Evolutionary conservation across 306 rosid species (phyloP).

Genomic region (Bauhinia variegata): DNA sequence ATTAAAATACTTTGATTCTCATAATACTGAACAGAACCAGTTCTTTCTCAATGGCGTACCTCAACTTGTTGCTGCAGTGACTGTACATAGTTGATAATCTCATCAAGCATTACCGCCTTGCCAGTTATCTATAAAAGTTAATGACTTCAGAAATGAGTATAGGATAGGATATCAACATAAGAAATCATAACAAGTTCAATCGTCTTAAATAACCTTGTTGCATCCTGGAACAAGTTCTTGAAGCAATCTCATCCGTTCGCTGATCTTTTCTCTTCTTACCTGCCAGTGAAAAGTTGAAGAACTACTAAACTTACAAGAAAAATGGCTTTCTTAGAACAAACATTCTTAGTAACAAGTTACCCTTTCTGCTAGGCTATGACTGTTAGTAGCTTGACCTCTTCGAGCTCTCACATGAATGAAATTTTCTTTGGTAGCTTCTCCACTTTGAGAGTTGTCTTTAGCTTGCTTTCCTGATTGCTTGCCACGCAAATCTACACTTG

Average conservation of each 20-base stretch:
- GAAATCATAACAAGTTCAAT: constrained; percentile 30
- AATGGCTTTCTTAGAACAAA: constrained; percentile 13
- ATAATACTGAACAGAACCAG: constrained; percentile 1
- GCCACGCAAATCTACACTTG: constrained; percentile 54
- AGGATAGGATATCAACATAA: constrained; percentile 1
- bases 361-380: constrained; percentile 99
- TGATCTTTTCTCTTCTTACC: constrained; percentile 99
- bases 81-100: constrained; percentile 95
- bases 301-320: neutral
- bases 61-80: constrained; percentile 99
- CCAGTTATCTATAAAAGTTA: constrained; percentile 81
- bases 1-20: neutral
- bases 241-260: constrained; percentile 97
- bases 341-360: constrained; percentile 45
- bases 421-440: constrained; percentile 73
- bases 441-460: constrained; percentile 73
- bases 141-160: constrained; percentile 31
- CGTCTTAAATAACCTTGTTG: constrained; percentile 68
- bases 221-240: constrained; percentile 99
- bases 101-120: constrained; percentile 99
- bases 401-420: constrained; percentile 98
- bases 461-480: constrained; percentile 69
- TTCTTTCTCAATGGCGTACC: constrained; percentile 55
- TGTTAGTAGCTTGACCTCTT: constrained; percentile 98
- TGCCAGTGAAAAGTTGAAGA: constrained; percentile 39